phyloP scores from a whole-genome alignment of 805 yeast species.

The Metschnikowia lachancei region DNA sequence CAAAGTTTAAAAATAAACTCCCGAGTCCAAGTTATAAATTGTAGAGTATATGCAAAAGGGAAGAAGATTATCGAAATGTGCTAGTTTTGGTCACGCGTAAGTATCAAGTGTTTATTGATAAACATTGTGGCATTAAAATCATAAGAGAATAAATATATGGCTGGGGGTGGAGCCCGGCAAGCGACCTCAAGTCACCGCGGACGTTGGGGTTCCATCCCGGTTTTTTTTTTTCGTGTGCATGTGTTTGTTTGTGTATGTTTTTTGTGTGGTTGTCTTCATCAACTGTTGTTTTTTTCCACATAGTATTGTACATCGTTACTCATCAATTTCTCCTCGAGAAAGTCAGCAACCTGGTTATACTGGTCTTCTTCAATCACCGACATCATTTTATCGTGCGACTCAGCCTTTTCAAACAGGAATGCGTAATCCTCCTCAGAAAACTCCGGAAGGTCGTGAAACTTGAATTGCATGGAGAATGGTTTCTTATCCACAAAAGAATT shows the following conservation, averaged over 20 bases:
- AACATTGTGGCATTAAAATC: slow-evolving; percentile 6
- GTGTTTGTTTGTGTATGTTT: background rate
- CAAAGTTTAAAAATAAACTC: no score
- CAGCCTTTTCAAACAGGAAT: slow-evolving; percentile 19
- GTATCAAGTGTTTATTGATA: background rate
- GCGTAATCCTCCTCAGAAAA: slow-evolving; percentile 24
- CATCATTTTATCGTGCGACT: slow-evolving; percentile 20
- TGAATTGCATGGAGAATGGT: slow-evolving; percentile 14
- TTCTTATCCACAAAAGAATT: slow-evolving; percentile 22
- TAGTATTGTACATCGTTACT: slow-evolving; percentile 39
- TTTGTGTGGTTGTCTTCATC: background rate
- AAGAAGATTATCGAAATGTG: no score
- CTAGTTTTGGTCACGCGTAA: no score
- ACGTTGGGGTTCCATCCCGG: no score
- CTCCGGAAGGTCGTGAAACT: slow-evolving; percentile 35
- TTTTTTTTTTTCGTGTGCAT: no score
- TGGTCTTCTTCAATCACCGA: slow-evolving; percentile 34
- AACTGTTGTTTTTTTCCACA: slow-evolving; percentile 16
- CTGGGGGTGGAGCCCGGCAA: no score
- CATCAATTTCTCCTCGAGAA: slow-evolving; percentile 39
- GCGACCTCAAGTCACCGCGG: no score
- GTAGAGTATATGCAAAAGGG: no score
- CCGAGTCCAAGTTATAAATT: no score
- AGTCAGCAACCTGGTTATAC: slow-evolving; percentile 41
- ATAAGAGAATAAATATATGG: slow-evolving; percentile 5